Evolutionary conservation across 805 yeast genomes (phyloP), one percentile per base, ranked within the genome.

Genomic region (Saturnispora gosingensis): DNA sequence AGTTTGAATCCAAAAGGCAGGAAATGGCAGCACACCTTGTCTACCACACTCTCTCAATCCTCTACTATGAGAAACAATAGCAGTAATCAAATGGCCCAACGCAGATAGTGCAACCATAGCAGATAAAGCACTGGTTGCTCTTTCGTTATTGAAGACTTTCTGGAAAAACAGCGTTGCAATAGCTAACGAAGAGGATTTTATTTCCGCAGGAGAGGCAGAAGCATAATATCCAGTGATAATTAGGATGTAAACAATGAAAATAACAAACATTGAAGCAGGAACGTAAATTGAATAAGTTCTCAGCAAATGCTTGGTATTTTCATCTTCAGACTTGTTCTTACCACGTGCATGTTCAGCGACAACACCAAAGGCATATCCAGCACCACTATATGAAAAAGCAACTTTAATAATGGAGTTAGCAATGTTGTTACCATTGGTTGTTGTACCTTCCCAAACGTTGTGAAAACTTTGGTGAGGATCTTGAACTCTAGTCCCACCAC

Each of bases 61-160:
- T 70, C 95, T 76, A 51, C 91, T 90, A 67, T 87, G 95, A 3
- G 91, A 80, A 62, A 85, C 83, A 49, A 83, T 82, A 42, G 86
- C 95, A 16, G 89, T 78, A 67, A 86, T 64, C 43, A 88, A 91
- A 62, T 87, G 88, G 54, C 95, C 96, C 54, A 84, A 71, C 2
- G 95, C 89, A 60, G 86, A 78, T 49, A 88, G 70, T 4, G 95
- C 93, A 47, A 87, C 91, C 62, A 87, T 82, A 1, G 81, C 89
- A 13, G 89, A 79, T 9, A 87, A 76, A 4, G 90, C 93, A 61
- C 70, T 81, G 67, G 63, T 59, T 22, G 88, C 93, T 9, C 67
- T 69, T 18, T 74, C 68, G 4, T 56, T 57, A 51, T 88, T 88
- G 64, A 86, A 86, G 2, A 83, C 89, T 56, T 78, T 77, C 54